Percentiles rank a stretch among this genome's conserved stretches.
Conservation (phyloP, 1,284 basidiomycete genomes). For the Papiliotrema nemorosa region DNA sequence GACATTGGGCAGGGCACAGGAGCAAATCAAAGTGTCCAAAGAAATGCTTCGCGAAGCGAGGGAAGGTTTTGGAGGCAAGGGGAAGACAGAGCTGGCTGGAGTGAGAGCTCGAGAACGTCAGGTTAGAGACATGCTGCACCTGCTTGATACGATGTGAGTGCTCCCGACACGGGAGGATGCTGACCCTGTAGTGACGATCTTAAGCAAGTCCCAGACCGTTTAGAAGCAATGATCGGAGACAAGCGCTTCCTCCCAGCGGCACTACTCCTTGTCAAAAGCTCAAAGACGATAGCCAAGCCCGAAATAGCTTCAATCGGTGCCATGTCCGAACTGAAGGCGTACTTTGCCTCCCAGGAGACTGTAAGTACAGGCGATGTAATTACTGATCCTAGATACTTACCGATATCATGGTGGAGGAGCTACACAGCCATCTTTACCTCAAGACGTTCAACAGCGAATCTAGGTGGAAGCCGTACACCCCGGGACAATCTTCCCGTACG, state of each 20-base stretch:
- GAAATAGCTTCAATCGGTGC: conserved; percentile 96
- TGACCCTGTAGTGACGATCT: conserved; percentile 88
- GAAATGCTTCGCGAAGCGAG: conserved; percentile 62
- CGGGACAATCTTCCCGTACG: conserved; percentile 50
- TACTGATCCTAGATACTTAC: conserved; percentile 62
- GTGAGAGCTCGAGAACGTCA: conserved; percentile 77
- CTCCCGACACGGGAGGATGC: conserved; percentile 6
- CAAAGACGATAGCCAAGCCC: conserved; percentile 85
- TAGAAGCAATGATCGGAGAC: conserved; percentile 93
- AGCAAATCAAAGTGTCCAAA: conserved; percentile 68
- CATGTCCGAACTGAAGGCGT: conserved; percentile 79
- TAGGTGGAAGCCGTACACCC: conserved; percentile 80
- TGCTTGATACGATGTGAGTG: conserved; percentile 83
- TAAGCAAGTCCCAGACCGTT: conserved; percentile 82
- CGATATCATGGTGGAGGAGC: conserved; percentile 91
- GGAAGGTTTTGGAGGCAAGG: conserved; percentile 44
- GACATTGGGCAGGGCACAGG: conserved; percentile 67
- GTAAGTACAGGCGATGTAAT: conserved; percentile 52
- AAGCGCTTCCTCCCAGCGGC: conserved; percentile 90
- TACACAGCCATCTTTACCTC: conserved; percentile 96
- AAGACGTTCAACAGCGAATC: conserved; percentile 95
- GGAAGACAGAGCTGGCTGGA: conserved; percentile 72
- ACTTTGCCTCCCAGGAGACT: conserved; percentile 81
- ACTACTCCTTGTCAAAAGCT: conserved; percentile 76
- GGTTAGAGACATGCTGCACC: conserved; percentile 82